Conservation (phyloP, 805 yeast genomes). For the Pichia cabralensis region DNA sequence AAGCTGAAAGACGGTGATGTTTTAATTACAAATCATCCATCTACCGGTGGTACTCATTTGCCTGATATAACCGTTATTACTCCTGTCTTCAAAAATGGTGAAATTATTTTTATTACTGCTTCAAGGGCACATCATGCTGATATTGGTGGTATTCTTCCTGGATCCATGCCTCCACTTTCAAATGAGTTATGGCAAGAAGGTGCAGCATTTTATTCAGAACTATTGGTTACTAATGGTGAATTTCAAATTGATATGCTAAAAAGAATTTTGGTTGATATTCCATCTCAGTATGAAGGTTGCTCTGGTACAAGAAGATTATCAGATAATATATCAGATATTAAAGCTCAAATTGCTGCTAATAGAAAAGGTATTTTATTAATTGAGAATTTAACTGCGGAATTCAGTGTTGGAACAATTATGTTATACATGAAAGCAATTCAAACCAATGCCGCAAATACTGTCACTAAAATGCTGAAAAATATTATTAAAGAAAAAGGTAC, state of each 20-base stretch:
- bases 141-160: constrained; percentile 86
- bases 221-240: constrained; percentile 59
- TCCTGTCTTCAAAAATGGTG: constrained; percentile 60
- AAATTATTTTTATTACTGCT: constrained; percentile 77
- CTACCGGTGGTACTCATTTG: constrained; percentile 75
- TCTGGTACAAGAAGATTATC: constrained; percentile 78
- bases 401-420: constrained; percentile 46
- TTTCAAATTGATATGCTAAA: constrained; percentile 68
- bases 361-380: constrained; percentile 70
- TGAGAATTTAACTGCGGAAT: constrained; percentile 51
- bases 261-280: constrained; percentile 49
- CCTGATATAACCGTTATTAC: constrained; percentile 90
- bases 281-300: constrained; percentile 75
- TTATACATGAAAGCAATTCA: constrained; percentile 78
- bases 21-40: constrained; percentile 69
- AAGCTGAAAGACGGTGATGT: constrained; percentile 65
- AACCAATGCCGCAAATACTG: constrained; percentile 64
- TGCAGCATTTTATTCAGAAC: constrained; percentile 72
- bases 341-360: constrained; percentile 84
- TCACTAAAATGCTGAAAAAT: constrained; percentile 39
- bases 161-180: constrained; percentile 91
- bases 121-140: constrained; percentile 95
- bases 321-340: constrained; percentile 76
- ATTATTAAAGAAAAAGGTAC: constrained; percentile 26
- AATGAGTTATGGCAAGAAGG: constrained; percentile 83